A percentile compares a stretch with the other conserved stretches of the same genome.
phyloP scores from a whole-genome alignment of 1,284 basidiomycete genomes.

The Puccinia hordei region DNA sequence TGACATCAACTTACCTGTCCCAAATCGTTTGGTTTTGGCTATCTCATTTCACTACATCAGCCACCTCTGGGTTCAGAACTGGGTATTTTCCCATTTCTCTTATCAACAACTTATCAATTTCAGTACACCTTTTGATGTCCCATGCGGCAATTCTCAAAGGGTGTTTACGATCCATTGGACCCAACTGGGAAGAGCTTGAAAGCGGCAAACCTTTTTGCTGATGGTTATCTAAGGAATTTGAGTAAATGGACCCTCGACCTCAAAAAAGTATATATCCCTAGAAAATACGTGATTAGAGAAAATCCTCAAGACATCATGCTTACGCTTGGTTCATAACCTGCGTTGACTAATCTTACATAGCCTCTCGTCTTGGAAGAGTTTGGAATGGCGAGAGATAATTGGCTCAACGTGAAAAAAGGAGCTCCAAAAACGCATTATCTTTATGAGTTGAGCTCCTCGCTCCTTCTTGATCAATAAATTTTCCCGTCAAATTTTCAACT shows the following conservation, averaged over 20 bases:
- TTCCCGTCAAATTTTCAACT: not conserved
- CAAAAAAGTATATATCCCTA: slow-evolving; percentile 36
- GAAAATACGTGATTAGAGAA: not conserved
- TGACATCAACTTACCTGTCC: not conserved
- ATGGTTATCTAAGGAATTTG: slow-evolving; percentile 51
- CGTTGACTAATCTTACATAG: slow-evolving; percentile 26
- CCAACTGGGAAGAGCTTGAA: slow-evolving; percentile 50
- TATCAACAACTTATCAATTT: no score
- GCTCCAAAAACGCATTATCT: slow-evolving; percentile 42
- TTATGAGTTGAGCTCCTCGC: slow-evolving; percentile 30
- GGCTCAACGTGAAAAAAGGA: slow-evolving; percentile 52
- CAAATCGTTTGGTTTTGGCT: not conserved
- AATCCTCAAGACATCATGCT: not conserved
- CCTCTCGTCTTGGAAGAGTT: slow-evolving; percentile 55
- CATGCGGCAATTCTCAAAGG: slow-evolving; percentile 38
- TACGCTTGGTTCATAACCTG: not conserved
- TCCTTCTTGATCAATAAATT: no score
- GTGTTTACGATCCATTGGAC: slow-evolving; percentile 54
- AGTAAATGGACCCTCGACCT: slow-evolving; percentile 45
- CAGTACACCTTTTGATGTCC: no score
- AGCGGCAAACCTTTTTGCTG: slow-evolving; percentile 52
- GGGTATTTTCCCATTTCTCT: slow-evolving; percentile 12
- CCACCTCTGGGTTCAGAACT: slow-evolving; percentile 51
- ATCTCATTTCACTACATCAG: not conserved
- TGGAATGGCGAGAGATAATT: slow-evolving; percentile 56